Evolutionary conservation across 202 grass and related monocot species (phyloP), one percentile per base, ranked within the genome.

Genomic region (Zoysia matrella): DNA sequence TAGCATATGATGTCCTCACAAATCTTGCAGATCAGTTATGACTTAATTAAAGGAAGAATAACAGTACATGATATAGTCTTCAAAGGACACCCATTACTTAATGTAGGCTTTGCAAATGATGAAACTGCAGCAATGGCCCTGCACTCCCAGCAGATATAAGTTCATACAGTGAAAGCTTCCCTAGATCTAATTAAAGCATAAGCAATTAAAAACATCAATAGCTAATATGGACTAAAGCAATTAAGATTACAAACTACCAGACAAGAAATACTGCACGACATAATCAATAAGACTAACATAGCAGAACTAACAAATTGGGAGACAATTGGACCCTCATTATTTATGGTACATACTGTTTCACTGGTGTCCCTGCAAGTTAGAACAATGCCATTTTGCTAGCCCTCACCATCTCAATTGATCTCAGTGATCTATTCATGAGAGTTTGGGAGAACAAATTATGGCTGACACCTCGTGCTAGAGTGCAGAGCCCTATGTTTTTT

Each of bases 321-420:
- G 49, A 49, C 88, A 83, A 80, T 16, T 83, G 88, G 69, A 66
- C 74, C 88, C 80, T 74, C 68, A 52, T 58, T 52, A 83, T 83
- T 83, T 75, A 80, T 80, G 30, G 30, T 36, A 36, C 30, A 36
- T 36, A 36, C 30, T 36, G 30, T 36, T 36, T 36, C 30, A 36
- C 30, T 36, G 30, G 30, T 36, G 30, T 36, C 30, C 30, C 30
- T 36, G 30, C 30, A 36, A 36, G 30, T 36, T 36, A 36, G 30
- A 36, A 36, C 30, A 36, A 36, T 36, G 30, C 30, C 30, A 36
- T 36, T 36, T 36, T 36, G 30, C 30, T 36, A 36, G 30, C 30
- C 30, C 30, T 36, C 30, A 36, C 30, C 30, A 36, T 36, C 30
- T 36, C 30, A 36, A 36, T 36, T 36, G 30, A 36, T 36, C 30